Conservation (phyloP, 2,329 filamentous ascomycete species). For the Beauveria sp. region DNA sequence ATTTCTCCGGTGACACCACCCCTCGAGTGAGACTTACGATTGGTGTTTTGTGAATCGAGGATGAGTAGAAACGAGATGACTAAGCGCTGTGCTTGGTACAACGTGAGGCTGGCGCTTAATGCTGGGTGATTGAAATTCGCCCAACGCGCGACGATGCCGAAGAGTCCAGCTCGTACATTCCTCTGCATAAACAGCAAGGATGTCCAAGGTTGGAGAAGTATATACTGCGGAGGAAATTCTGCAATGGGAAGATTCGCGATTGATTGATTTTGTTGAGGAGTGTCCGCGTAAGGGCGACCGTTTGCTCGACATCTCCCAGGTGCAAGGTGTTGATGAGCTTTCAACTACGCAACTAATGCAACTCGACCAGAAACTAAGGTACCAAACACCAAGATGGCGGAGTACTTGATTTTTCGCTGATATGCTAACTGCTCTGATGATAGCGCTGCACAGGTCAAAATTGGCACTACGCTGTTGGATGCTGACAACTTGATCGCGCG, state of each 20-base stretch:
- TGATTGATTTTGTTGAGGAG: not conserved
- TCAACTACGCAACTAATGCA: not conserved
- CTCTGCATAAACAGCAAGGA: not conserved
- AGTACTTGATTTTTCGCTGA: too few relatives aligned
- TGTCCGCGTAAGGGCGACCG: not conserved
- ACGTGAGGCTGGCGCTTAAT: too few relatives aligned
- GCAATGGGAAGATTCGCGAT: not conserved
- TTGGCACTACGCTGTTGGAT: not conserved
- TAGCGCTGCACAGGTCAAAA: not conserved
- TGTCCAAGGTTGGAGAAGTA: too few relatives aligned
- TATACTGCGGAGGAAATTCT: not conserved
- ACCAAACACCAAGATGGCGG: not conserved
- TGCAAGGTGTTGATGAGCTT: not conserved
- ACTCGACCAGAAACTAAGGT: not conserved
- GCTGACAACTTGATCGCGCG: not conserved
- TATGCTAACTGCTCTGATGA: not conserved
- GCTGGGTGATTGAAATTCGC: too few relatives aligned
- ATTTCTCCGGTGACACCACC: too few relatives aligned
- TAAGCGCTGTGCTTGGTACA: too few relatives aligned
- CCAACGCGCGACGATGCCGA: too few relatives aligned
- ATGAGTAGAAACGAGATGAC: too few relatives aligned
- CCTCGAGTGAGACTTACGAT: too few relatives aligned
- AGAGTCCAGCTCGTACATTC: not conserved
- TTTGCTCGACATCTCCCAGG: not conserved
- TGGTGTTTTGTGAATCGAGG: too few relatives aligned